A percentile compares a stretch with the other conserved stretches of the same genome.
Conservation (phyloP, 148 eudicot species). For the Rhododendron simsii region DNA sequence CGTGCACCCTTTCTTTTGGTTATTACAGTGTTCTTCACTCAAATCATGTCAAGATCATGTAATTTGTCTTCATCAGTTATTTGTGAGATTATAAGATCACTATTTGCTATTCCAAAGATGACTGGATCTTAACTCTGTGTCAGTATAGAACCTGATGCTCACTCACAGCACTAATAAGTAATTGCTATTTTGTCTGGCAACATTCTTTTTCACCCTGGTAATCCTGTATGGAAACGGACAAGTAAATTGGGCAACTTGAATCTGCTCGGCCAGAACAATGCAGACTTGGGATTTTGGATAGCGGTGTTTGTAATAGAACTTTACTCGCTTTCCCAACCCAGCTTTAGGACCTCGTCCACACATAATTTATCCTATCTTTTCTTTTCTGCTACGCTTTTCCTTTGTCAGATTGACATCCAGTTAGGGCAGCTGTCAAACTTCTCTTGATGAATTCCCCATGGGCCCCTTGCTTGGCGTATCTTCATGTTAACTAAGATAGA, state of each 20-base stretch:
- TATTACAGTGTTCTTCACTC: neutral
- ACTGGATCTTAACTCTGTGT: neutral
- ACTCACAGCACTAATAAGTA: neutral
- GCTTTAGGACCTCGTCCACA: neutral
- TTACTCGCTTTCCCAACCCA: neutral
- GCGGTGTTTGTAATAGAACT: neutral
- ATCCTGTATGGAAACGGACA: neutral
- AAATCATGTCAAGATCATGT: neutral
- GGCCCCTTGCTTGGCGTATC: too few relatives aligned
- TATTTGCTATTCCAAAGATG: too few relatives aligned
- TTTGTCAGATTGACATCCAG: neutral
- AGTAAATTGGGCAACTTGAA: neutral
- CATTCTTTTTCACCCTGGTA: neutral
- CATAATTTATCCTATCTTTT: too few relatives aligned
- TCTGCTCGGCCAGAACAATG: neutral
- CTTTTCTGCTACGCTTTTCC: too few relatives aligned
- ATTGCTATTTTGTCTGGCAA: neutral
- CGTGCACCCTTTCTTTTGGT: neutral
- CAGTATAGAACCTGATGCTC: neutral
- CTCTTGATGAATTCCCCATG: neutral
- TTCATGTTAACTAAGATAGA: neutral
- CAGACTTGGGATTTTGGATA: neutral
- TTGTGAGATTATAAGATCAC: neutral
- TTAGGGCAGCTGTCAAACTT: neutral
- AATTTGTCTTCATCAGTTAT: neutral